Conservation (phyloP, 768 basidiomycete species). For the Boletellus sp. region DNA sequence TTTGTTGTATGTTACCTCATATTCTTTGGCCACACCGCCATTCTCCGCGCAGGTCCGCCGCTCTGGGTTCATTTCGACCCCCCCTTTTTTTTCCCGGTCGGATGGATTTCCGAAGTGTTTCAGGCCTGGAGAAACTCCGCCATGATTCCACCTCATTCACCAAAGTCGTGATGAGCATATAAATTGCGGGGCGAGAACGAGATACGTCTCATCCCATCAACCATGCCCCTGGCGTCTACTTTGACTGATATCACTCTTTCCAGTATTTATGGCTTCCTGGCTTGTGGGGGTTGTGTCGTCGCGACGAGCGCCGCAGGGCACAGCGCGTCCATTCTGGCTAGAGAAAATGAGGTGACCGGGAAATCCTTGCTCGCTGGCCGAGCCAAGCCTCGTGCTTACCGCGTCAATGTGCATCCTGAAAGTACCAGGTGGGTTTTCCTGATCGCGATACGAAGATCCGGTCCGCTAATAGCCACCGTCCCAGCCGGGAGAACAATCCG, state of each 20-base stretch:
- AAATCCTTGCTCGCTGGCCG: background rate
- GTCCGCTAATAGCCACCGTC: background rate
- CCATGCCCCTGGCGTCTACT: background rate
- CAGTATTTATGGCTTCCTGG: background rate
- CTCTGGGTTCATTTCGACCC: too few species aligned
- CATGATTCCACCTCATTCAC: background rate
- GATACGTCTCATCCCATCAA: background rate
- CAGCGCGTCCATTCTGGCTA: background rate
- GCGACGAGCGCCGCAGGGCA: background rate
- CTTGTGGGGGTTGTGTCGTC: slow-evolving; percentile 3
- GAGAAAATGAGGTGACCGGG: too few species aligned
- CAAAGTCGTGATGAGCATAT: background rate
- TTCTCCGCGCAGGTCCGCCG: too few species aligned
- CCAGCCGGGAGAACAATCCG: background rate
- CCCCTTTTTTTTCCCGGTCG: too few species aligned
- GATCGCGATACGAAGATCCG: background rate
- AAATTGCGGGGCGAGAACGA: background rate
- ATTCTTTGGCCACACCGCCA: too few species aligned
- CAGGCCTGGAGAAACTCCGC: too few species aligned
- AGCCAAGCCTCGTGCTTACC: background rate
- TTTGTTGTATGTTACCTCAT: too few species aligned
- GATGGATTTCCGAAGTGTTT: too few species aligned
- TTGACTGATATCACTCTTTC: background rate
- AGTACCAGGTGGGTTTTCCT: background rate
- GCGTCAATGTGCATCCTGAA: background rate